phyloP scores from a whole-genome alignment of 192 early-diverging fungal species.

The Paraglomus occultum region DNA sequence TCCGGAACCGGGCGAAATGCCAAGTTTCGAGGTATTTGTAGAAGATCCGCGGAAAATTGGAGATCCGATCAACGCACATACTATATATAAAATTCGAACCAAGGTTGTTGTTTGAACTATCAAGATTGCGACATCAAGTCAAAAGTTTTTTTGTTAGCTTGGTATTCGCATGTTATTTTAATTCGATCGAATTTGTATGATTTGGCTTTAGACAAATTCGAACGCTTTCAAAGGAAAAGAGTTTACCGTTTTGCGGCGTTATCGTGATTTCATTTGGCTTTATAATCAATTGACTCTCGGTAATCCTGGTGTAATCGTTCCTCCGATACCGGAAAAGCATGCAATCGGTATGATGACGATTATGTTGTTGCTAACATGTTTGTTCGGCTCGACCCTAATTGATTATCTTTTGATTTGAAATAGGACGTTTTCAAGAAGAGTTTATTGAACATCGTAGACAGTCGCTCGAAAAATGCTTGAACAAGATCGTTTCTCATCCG shows the following conservation, averaged over 20 bases:
- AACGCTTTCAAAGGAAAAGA: slow-evolving; percentile 74
- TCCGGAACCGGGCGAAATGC: slow-evolving; percentile 42
- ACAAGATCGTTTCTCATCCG: slow-evolving; percentile 77
- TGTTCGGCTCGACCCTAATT: neutral
- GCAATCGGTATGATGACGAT: slow-evolving; percentile 57
- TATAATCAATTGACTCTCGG: slow-evolving; percentile 73
- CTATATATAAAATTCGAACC: slow-evolving; percentile 84
- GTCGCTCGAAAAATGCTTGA: slow-evolving; percentile 80
- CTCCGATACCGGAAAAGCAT: slow-evolving; percentile 93
- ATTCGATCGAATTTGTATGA: neutral
- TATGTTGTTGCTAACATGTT: neutral
- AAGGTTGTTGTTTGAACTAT: slow-evolving; percentile 38
- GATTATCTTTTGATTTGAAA: neutral
- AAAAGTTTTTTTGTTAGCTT: slow-evolving; percentile 17
- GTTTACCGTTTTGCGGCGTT: slow-evolving; percentile 82
- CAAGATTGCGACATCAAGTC: too few species aligned
- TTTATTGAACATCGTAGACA: slow-evolving; percentile 88
- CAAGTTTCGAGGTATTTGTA: slow-evolving; percentile 66
- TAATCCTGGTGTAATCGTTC: slow-evolving; percentile 88
- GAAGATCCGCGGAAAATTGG: slow-evolving; percentile 89
- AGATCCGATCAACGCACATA: slow-evolving; percentile 82
- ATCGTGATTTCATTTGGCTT: slow-evolving; percentile 94
- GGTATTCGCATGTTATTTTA: neutral
- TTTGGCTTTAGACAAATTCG: slow-evolving; percentile 59
- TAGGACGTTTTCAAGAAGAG: slow-evolving; percentile 90